phyloP scores from a whole-genome alignment of 768 basidiomycete species.

The Collybiopsis confluens region DNA sequence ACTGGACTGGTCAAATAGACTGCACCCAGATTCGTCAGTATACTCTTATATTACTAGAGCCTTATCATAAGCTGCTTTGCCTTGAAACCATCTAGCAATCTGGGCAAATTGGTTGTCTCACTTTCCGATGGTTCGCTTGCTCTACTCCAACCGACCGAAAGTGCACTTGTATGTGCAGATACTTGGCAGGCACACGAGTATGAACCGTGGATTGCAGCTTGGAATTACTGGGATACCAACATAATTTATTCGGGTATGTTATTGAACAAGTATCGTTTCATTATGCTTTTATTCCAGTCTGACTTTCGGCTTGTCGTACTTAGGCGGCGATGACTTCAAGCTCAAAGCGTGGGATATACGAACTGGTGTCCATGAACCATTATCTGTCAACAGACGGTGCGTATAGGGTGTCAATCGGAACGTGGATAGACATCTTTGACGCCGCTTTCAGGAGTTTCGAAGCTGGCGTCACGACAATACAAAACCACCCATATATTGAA shows the following conservation, averaged over 20 bases:
- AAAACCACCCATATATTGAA: slow-evolving; percentile 75
- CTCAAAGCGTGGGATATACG: slow-evolving; percentile 91
- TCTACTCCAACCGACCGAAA: slow-evolving; percentile 40
- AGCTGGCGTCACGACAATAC: slow-evolving; percentile 89
- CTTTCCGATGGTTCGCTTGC: slow-evolving; percentile 75
- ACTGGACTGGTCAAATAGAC: slow-evolving; percentile 87
- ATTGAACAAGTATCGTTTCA: neutral
- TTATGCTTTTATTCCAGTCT: neutral
- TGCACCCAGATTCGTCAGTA: slow-evolving; percentile 41
- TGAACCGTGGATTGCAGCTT: slow-evolving; percentile 92
- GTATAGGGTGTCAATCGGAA: too few relatives aligned
- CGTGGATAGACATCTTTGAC: too few relatives aligned
- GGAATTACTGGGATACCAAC: slow-evolving; percentile 82
- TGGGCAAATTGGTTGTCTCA: slow-evolving; percentile 70
- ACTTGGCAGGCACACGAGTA: slow-evolving; percentile 88
- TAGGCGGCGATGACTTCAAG: slow-evolving; percentile 90
- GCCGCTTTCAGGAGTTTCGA: slow-evolving; percentile 89
- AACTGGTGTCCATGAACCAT: slow-evolving; percentile 52
- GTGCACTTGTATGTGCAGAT: slow-evolving; percentile 27
- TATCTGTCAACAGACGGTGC: slow-evolving; percentile 72
- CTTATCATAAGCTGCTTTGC: neutral
- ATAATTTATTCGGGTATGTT: slow-evolving; percentile 77
- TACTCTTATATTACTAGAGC: neutral
- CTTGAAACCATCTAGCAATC: slow-evolving; percentile 27
- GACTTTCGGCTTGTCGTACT: too few relatives aligned